These are phyloP conservation scores for Fusarium sp. DNA, from an alignment of 2,329 filamentous ascomycete species.

Conservation along the genomic window DNA sequence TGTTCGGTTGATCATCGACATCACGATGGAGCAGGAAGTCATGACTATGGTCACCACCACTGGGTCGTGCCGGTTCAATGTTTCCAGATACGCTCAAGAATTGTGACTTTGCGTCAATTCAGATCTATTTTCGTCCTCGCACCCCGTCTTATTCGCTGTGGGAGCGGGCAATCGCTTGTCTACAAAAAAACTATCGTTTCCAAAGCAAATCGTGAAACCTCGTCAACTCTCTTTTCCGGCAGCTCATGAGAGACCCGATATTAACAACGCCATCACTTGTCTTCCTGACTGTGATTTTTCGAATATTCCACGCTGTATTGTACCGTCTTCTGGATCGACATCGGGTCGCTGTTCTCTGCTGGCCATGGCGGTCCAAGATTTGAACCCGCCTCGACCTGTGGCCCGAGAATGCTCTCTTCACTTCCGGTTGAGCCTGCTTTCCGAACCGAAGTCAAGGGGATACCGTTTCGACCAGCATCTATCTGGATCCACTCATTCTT, in stretches of 20 bases:
- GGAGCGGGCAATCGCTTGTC: background rate
- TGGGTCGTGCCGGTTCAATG: background rate
- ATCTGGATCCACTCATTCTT: conserved; percentile 46
- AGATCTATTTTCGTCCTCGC: background rate
- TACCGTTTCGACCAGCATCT: conserved; percentile 35
- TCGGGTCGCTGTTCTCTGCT: conserved; percentile 8
- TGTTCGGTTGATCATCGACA: no score
- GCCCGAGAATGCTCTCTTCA: conserved; percentile 44
- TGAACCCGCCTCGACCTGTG: conserved; percentile 21
- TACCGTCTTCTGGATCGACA: conserved; percentile 38
- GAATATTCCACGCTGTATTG: conserved; percentile 40
- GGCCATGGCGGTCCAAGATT: conserved; percentile 19
- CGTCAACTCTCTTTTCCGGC: background rate
- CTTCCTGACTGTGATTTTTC: background rate
- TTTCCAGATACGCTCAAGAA: background rate
- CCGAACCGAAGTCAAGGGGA: conserved; percentile 38
- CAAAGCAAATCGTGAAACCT: conserved; percentile 23
- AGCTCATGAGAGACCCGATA: background rate
- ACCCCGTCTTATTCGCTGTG: background rate
- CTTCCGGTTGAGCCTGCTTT: conserved; percentile 44
- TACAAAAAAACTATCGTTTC: conserved; percentile 4
- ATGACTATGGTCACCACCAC: background rate
- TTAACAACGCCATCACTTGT: background rate
- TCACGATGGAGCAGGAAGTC: background rate
- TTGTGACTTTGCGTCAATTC: conserved; percentile 15